Conservation (phyloP, 2,329 filamentous ascomycete genomes). For the Trichoderma sp. region DNA sequence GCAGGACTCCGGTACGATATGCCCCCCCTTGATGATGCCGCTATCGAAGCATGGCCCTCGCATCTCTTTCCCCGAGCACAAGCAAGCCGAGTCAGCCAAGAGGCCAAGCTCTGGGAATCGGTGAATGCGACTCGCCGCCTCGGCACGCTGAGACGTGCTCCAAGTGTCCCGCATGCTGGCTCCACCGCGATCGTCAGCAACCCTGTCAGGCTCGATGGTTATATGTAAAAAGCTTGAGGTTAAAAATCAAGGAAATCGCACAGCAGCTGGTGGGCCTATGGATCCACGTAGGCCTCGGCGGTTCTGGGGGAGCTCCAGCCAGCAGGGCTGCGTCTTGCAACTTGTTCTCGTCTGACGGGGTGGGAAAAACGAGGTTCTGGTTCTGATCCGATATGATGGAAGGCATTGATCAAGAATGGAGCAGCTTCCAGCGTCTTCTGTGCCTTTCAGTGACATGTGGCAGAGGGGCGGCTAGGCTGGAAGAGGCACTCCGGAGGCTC, state of each 20-base stretch:
- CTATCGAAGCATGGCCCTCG: not conserved
- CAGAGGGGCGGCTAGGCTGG: not conserved
- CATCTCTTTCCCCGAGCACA: not conserved
- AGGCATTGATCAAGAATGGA: not conserved
- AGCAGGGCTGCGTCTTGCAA: not conserved
- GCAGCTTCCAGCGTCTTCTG: slow-evolving; percentile 8
- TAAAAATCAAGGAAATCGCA: slow-evolving; percentile 13
- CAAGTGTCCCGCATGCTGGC: slow-evolving; percentile 5
- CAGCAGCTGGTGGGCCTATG: not conserved
- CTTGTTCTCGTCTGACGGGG: not conserved
- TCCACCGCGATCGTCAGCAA: slow-evolving; percentile 9
- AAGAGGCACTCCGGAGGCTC: slow-evolving; percentile 10
- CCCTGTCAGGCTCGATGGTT: not conserved
- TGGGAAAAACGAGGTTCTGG: not conserved
- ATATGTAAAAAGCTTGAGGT: not conserved
- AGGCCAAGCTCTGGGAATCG: not conserved
- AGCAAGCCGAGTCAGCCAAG: slow-evolving; percentile 4
- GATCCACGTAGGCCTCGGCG: not conserved
- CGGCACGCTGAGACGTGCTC: not conserved
- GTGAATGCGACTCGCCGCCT: slow-evolving; percentile 2
- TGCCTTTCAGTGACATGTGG: not conserved
- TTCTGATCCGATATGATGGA: too few species aligned
- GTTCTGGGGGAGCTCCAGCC: not conserved
- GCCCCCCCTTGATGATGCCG: not conserved
- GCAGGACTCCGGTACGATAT: not conserved